phyloP scores from a whole-genome alignment of 306 rosid genomes.

The Fagus crenata region DNA sequence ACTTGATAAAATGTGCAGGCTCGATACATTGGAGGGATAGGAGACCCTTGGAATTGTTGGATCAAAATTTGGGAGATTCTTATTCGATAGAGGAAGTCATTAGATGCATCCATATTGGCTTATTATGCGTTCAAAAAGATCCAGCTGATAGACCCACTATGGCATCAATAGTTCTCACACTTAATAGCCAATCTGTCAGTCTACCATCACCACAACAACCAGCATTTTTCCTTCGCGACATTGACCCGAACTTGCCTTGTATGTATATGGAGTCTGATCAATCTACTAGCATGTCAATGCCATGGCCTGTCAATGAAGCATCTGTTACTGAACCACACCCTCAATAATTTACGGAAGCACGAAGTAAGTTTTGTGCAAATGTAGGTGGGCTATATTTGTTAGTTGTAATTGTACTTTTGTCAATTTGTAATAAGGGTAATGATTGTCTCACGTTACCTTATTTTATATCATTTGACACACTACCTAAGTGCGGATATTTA shows the following conservation, averaged over 20 bases:
- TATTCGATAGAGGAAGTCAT: neutral
- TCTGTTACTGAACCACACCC: neutral
- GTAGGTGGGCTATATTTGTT: neutral
- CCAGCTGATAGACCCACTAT: constrained; percentile 30
- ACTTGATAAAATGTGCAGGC: constrained; percentile 33
- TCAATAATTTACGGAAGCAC: neutral
- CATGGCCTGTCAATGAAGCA: neutral
- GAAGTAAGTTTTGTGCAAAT: neutral
- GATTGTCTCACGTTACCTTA: too few species aligned
- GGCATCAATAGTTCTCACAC: constrained; percentile 27
- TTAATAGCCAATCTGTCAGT: neutral
- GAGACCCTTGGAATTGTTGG: constrained; percentile 22
- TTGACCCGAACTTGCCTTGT: neutral
- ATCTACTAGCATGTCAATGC: neutral
- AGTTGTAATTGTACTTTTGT: too few species aligned
- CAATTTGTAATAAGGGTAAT: too few species aligned
- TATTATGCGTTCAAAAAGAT: constrained; percentile 39
- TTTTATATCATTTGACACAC: too few species aligned
- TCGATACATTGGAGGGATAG: constrained; percentile 47
- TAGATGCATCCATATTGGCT: constrained; percentile 28
- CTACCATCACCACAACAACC: neutral
- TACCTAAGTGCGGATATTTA: too few species aligned
- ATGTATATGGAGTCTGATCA: neutral
- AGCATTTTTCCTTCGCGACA: neutral
- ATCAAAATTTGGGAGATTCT: constrained; percentile 5